Conservation (phyloP, 257 asterid species). For the Fraxinus pennsylvanica region DNA sequence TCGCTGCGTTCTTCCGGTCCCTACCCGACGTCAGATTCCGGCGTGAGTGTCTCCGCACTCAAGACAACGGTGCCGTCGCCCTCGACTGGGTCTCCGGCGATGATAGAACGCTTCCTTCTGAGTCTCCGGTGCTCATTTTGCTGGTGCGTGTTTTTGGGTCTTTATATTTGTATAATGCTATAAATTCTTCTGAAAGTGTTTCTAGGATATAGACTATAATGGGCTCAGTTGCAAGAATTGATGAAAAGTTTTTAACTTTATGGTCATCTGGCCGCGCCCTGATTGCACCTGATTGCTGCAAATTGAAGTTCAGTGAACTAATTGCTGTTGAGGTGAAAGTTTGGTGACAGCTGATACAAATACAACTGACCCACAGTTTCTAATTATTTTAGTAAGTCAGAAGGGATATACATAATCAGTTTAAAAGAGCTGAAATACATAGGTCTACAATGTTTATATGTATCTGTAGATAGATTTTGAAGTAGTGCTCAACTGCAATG, state of each 20-base stretch:
- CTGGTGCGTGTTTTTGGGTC: constrained; percentile 50
- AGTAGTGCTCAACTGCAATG: background rate
- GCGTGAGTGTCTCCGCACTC: constrained; percentile 85
- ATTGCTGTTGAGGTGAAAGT: background rate
- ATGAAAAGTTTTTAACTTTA: background rate
- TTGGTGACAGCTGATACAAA: too few relatives aligned
- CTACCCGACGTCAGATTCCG: constrained; percentile 69
- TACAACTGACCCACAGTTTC: too few relatives aligned
- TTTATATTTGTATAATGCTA: background rate
- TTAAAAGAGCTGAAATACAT: background rate
- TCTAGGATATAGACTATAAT: background rate
- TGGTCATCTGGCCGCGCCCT: too few relatives aligned
- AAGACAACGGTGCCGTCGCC: constrained; percentile 73
- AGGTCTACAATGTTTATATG: background rate
- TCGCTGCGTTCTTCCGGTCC: constrained; percentile 78
- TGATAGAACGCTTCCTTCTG: constrained; percentile 46
- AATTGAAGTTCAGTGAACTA: background rate
- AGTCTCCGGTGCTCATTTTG: constrained; percentile 77
- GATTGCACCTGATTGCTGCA: background rate
- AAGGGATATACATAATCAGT: background rate
- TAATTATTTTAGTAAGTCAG: background rate
- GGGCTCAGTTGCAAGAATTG: background rate
- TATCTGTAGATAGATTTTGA: too few relatives aligned
- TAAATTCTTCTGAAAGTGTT: background rate
- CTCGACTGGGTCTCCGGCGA: constrained; percentile 88